Percentiles rank a stretch among this genome's conserved stretches.
phyloP scores from a whole-genome alignment of 1,139 yeast species.

The Blastobotrys arbuscula region DNA sequence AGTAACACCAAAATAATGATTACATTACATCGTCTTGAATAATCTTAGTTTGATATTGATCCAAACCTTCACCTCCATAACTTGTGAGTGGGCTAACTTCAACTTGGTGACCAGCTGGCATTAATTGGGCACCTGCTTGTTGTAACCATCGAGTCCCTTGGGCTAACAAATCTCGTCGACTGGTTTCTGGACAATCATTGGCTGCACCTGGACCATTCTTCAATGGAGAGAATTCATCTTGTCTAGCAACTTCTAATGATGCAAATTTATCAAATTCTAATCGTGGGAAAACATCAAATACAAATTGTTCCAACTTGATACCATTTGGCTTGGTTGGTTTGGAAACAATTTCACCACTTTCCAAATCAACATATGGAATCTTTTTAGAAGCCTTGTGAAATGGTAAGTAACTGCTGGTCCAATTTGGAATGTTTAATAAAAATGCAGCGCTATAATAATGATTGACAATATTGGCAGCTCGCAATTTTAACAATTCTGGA shows the following conservation, averaged over 20 bases:
- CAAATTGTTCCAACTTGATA: constrained; percentile 91
- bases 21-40: constrained; percentile 30
- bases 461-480: constrained; percentile 97
- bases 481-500: constrained; percentile 51
- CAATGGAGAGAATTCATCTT: constrained; percentile 85
- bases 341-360: constrained; percentile 40
- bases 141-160: constrained; percentile 76
- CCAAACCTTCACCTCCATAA: constrained; percentile 82
- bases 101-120: constrained; percentile 44
- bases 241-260: constrained; percentile 83
- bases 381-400: constrained; percentile 93
- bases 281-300: constrained; percentile 90
- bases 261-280: constrained; percentile 75
- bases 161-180: constrained; percentile 57
- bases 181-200: constrained; percentile 81
- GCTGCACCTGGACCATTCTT: constrained; percentile 83
- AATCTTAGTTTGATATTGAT: constrained; percentile 47
- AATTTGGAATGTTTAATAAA: constrained; percentile 53
- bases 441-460: constrained; percentile 86
- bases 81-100: constrained; percentile 75
- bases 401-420: constrained; percentile 72
- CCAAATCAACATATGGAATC: constrained; percentile 54
- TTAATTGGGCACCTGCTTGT: constrained; percentile 56
- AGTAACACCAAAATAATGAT: background rate
- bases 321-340: constrained; percentile 81